These are phyloP conservation scores for Multifurca ochricompacta DNA, from an alignment of 768 basidiomycete genomes.

Conservation along the genomic window DNA sequence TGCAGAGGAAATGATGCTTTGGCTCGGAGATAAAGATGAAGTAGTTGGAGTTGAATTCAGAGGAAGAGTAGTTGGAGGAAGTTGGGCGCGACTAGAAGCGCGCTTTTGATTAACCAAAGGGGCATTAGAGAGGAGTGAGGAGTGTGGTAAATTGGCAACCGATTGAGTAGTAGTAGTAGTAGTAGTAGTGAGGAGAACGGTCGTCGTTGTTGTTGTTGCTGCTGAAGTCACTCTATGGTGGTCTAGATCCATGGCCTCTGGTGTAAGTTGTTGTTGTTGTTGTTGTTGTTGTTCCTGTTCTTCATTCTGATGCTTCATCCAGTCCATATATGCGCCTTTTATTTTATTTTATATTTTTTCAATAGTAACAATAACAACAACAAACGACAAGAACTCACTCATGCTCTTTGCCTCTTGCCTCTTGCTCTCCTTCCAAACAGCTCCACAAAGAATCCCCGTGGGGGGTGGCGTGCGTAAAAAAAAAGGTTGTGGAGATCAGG, in stretches of 20 bases:
- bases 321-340: not conserved
- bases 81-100: slow-evolving; percentile 25
- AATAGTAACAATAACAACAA: no score
- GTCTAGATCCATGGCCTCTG: slow-evolving; percentile 11
- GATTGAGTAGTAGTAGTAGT: slow-evolving; percentile 12
- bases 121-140: slow-evolving; percentile 30
- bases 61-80: slow-evolving; percentile 39
- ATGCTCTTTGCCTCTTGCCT: no score
- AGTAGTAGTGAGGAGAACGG: slow-evolving; percentile 1
- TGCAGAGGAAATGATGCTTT: slow-evolving; percentile 11
- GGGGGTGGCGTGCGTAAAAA: slow-evolving; percentile 7
- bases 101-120: slow-evolving; percentile 24
- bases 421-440: not conserved
- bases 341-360: not conserved
- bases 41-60: slow-evolving; percentile 36
- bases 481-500: no score
- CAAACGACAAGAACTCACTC: no score
- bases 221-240: not conserved
- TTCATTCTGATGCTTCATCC: not conserved
- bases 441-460: no score
- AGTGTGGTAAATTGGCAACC: not conserved
- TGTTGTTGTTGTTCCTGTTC: not conserved
- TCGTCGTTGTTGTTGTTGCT: no score
- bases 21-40: slow-evolving; percentile 16
- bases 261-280: not conserved